phyloP scores from a whole-genome alignment of 169 alveolate species.

The Plasmodium yoelii region DNA sequence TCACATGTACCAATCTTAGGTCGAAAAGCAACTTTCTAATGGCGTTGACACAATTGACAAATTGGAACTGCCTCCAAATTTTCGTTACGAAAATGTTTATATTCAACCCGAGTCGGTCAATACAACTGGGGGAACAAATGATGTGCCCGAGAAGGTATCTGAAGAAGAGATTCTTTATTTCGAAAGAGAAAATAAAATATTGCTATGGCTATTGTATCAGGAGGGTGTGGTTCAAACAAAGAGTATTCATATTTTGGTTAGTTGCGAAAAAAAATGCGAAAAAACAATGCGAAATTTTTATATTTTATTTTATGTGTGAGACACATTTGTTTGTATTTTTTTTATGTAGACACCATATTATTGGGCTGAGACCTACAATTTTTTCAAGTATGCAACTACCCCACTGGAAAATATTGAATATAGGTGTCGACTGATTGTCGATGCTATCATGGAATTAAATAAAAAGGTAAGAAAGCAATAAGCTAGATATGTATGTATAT shows the following conservation, averaged over 20 bases:
- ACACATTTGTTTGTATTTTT: neutral
- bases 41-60: conserved; percentile 66
- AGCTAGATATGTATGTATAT: neutral
- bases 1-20: neutral
- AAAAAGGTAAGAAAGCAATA: conserved; percentile 8
- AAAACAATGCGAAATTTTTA: neutral
- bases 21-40: conserved; percentile 44
- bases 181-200: conserved; percentile 50
- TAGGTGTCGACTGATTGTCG: conserved; percentile 51
- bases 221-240: conserved; percentile 67
- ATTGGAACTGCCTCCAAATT: conserved; percentile 38
- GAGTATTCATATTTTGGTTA: conserved; percentile 65
- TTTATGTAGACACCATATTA: conserved; percentile 49
- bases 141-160: conserved; percentile 13
- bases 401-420: conserved; percentile 54
- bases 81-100: conserved; percentile 21
- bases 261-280: conserved; percentile 4
- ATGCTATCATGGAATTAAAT: conserved; percentile 29
- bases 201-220: conserved; percentile 62
- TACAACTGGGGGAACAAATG: conserved; percentile 21
- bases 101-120: neutral
- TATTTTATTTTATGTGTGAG: neutral
- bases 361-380: conserved; percentile 61
- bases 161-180: conserved; percentile 55
- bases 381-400: conserved; percentile 66